Conservation (phyloP, 257 asterid species). For the Forsythia suspensa region DNA sequence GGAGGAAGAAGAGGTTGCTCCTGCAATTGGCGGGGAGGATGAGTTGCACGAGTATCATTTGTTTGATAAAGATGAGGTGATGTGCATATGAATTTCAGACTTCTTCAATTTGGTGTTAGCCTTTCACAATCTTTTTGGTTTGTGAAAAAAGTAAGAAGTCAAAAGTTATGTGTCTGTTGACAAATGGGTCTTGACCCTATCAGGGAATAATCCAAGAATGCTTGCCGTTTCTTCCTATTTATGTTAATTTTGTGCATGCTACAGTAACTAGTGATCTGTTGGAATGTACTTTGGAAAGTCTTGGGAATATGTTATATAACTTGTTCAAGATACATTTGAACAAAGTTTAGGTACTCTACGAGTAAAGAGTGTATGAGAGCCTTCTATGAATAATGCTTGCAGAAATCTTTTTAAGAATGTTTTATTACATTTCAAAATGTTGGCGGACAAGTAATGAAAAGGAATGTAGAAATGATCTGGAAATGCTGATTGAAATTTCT, state of each 20-base stretch:
- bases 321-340: not conserved
- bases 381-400: not conserved
- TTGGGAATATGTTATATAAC: not conserved
- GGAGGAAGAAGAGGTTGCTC: constrained; percentile 46
- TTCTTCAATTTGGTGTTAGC: not conserved
- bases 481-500: not conserved
- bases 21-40: constrained; percentile 49
- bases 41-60: constrained; percentile 75
- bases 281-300: not conserved
- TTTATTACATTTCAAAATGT: not conserved
- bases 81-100: not conserved
- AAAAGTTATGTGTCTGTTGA: not conserved
- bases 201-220: not conserved
- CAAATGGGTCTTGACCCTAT: not conserved
- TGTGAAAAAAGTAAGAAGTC: not conserved
- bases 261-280: not conserved
- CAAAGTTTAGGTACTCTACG: not conserved
- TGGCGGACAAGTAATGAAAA: not conserved
- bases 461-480: not conserved
- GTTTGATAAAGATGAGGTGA: constrained; percentile 87
- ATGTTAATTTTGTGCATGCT: not conserved
- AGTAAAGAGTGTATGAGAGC: not conserved
- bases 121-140: not conserved
- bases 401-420: not conserved
- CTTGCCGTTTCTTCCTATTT: not conserved